Evolutionary conservation across 208 protist species (phyloP).

Genomic region (Borovskyia barvae): DNA sequence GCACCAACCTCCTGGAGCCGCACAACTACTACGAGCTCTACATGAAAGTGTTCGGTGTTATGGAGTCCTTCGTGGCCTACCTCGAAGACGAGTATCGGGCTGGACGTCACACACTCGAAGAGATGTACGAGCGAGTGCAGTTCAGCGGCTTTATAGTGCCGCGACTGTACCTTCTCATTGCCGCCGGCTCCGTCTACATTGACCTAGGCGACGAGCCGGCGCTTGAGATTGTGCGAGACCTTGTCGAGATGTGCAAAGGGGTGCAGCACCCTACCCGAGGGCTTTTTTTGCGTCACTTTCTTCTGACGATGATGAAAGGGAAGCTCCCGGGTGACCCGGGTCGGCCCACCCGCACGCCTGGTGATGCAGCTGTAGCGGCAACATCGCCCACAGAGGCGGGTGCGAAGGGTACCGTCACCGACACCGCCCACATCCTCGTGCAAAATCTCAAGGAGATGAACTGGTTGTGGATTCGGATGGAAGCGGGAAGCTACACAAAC

Average conservation of each 20-base stretch:
- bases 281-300: constrained; percentile 98
- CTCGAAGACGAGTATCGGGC: constrained; percentile 79
- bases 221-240: constrained; percentile 95
- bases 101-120: constrained; percentile 45
- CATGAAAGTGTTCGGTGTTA: constrained; percentile 91
- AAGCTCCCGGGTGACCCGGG: constrained; percentile 94
- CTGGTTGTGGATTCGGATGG: constrained; percentile 99
- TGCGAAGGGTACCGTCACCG: constrained; percentile 84
- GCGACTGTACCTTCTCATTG: constrained; percentile 97
- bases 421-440: constrained; percentile 95
- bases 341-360: constrained; percentile 10
- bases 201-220: constrained; percentile 80
- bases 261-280: constrained; percentile 99
- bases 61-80: constrained; percentile 87
- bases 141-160: constrained; percentile 97
- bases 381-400: constrained; percentile 20
- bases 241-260: constrained; percentile 99
- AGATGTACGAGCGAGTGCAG: constrained; percentile 98
- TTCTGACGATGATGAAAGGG: constrained; percentile 95
- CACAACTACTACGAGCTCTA: constrained; percentile 99
- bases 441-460: constrained; percentile 99
- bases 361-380: background rate
- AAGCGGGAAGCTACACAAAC: constrained; percentile 82
- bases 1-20: constrained; percentile 93
- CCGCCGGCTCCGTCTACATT: constrained; percentile 95